phyloP scores from a whole-genome alignment of 352 stramenopile species.

The Globisporangium rhizosaccharum region DNA sequence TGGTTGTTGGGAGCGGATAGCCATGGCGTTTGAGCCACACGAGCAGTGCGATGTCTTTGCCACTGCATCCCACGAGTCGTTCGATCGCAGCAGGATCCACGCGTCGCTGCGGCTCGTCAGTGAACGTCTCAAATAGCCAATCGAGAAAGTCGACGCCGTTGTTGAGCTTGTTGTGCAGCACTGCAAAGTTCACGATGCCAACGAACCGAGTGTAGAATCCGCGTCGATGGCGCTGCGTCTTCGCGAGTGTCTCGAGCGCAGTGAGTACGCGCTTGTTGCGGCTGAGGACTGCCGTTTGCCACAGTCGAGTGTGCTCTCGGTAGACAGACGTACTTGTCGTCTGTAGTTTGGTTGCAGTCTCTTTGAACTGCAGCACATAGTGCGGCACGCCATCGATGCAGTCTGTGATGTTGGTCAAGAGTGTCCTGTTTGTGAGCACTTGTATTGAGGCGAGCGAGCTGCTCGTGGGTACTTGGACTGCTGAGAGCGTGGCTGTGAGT shows the following conservation, averaged over 20 bases:
- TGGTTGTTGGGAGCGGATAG: background rate
- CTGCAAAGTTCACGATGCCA: too few relatives aligned
- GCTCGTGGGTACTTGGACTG: too few relatives aligned
- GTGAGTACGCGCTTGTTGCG: background rate
- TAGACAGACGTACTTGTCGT: background rate
- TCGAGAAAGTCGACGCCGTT: background rate
- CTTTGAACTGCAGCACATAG: background rate
- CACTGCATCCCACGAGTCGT: too few relatives aligned
- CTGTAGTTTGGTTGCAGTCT: background rate
- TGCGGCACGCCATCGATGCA: background rate
- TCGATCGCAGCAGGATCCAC: too few relatives aligned
- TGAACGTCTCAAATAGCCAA: background rate
- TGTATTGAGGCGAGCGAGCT: background rate
- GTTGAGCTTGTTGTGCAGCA: background rate
- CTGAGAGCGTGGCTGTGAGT: too few relatives aligned
- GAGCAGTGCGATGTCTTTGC: background rate
- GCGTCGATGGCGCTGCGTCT: too few relatives aligned
- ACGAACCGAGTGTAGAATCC: too few relatives aligned
- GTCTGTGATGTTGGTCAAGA: background rate
- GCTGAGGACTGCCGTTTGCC: background rate
- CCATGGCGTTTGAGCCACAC: background rate
- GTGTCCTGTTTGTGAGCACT: background rate
- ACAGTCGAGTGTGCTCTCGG: background rate
- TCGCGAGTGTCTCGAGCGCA: background rate
- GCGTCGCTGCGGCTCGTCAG: too few relatives aligned